Evolutionary conservation across 2,329 filamentous ascomycete species (phyloP).

Genomic region (Stenocarpella maydis): DNA sequence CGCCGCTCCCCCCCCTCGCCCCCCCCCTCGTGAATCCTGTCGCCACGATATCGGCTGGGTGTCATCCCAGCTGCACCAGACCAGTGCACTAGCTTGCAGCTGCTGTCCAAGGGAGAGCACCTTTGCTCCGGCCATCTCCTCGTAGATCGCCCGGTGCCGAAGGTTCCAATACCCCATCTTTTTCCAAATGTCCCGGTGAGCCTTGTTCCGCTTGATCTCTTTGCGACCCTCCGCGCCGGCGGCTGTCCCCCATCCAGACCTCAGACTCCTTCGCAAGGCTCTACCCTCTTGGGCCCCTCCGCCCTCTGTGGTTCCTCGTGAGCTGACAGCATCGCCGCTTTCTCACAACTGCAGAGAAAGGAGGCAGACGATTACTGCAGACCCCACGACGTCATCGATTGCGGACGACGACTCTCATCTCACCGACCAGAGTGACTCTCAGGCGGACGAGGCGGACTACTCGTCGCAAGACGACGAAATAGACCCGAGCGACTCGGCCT

Average conservation of each 20-base stretch:
- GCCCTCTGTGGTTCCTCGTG: background rate
- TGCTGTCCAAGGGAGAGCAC: constrained; percentile 37
- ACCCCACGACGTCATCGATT: constrained; percentile 45
- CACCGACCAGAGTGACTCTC: constrained; percentile 45
- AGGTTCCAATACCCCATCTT: constrained; percentile 43
- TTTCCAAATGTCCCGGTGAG: constrained; percentile 46
- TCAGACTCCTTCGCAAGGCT: background rate
- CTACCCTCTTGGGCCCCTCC: background rate
- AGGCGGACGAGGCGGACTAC: constrained; percentile 47
- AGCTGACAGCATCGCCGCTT: constrained; percentile 17
- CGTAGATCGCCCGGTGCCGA: constrained; percentile 57
- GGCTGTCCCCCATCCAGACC: background rate
- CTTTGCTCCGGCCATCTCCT: constrained; percentile 56
- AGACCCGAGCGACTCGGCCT: constrained; percentile 68
- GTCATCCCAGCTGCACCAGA: constrained; percentile 30
- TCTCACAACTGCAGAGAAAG: constrained; percentile 28
- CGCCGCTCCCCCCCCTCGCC: too few species aligned
- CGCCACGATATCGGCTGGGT: constrained; percentile 25
- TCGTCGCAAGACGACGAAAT: constrained; percentile 57
- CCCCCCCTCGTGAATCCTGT: constrained; percentile 17
- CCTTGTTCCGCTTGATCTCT: background rate
- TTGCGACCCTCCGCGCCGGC: background rate
- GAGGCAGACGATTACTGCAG: constrained; percentile 37
- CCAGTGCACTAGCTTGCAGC: constrained; percentile 7
- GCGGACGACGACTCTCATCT: constrained; percentile 51